A percentile compares a stretch with the other conserved stretches of the same genome.
These are phyloP conservation scores for Abrus pulchellus DNA, from an alignment of 306 rosid species.

Conservation along the genomic window DNA sequence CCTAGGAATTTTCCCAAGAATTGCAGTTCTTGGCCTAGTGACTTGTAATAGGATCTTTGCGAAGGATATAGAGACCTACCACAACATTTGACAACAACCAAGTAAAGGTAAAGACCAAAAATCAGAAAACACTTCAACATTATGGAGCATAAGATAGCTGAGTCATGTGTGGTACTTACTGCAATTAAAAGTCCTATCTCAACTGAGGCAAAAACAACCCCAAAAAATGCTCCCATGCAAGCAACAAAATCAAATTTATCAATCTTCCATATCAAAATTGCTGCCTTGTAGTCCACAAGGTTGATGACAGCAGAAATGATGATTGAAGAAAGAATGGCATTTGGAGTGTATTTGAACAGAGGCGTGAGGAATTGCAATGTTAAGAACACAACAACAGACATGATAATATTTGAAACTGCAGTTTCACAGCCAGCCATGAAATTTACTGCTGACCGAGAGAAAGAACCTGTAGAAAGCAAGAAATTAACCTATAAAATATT, in stretches of 20 bases:
- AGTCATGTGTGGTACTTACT: constrained; percentile 52
- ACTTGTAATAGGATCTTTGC: constrained; percentile 95
- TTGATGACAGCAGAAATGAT: constrained; percentile 89
- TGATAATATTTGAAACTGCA: constrained; percentile 87
- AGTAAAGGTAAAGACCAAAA: background rate
- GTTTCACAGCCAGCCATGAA: constrained; percentile 91
- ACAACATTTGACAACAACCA: constrained; percentile 39
- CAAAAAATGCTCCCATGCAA: constrained; percentile 97
- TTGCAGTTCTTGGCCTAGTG: constrained; percentile 84
- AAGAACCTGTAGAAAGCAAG: constrained; percentile 72
- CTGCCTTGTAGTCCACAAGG: constrained; percentile 86
- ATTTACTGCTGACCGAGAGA: constrained; percentile 95
- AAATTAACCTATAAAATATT: constrained; percentile 14
- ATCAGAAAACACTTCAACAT: constrained; percentile 21
- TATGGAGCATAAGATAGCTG: constrained; percentile 32
- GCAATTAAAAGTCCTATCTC: constrained; percentile 95
- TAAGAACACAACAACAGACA: constrained; percentile 84
- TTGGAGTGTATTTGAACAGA: constrained; percentile 94
- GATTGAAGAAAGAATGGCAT: constrained; percentile 85
- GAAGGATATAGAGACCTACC: constrained; percentile 84
- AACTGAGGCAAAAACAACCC: constrained; percentile 81
- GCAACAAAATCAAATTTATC: constrained; percentile 95
- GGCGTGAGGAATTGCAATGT: constrained; percentile 86
- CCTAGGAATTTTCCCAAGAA: constrained; percentile 86
- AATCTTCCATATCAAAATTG: constrained; percentile 88